Evolutionary conservation across 2,329 filamentous ascomycete genomes (phyloP), one percentile per base, ranked within the genome.

Genomic region (Aureobasidium musti): DNA sequence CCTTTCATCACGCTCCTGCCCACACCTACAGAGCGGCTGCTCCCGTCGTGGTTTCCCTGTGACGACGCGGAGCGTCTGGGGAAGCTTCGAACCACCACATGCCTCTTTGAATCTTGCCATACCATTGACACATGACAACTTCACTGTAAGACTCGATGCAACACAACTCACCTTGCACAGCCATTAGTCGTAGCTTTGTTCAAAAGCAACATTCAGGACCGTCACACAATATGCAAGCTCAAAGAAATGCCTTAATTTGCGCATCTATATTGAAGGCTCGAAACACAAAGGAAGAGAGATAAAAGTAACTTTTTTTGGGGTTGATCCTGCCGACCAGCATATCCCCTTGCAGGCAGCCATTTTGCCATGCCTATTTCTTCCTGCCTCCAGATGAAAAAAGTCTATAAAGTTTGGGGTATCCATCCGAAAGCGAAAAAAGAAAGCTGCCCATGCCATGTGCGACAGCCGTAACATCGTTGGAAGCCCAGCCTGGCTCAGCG

Each of bases 281-380:
- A 52, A 52, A 49, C 41, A 28, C 45, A 30, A 14, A 30, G 10
- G 41, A 52, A 21, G 30, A 41, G 49, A 23, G 26, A 21, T 30
- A 26, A 30, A 37, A 63, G 47, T 64, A 64, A 67, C 41, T 53
- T 67, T 63, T 67, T 67, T 67, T 67, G 53, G 66, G 30, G 41
- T 60, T 54, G 57, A 67, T 67, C 66, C 66, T 64, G 59, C 66
- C 35, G 52, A 59, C 64, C 64, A 66, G 64, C 64, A 66, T 66
- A 66, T 66, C 64, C 63, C 49, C 64, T 59, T 54, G 37, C 43
- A 66, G 64, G 53, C 64, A 57, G 64, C 64, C 41, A 30, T 65
- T 47, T 66, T 60, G 64, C 54, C 64, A 50, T 66, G 64, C 64
- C 64, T 43, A 41, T 41, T 33, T 56, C 45, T 49, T 66, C 49